Evolutionary conservation across 805 yeast genomes (phyloP), one percentile per base, ranked within the genome.

Genomic region (Yarrowia sp.): DNA sequence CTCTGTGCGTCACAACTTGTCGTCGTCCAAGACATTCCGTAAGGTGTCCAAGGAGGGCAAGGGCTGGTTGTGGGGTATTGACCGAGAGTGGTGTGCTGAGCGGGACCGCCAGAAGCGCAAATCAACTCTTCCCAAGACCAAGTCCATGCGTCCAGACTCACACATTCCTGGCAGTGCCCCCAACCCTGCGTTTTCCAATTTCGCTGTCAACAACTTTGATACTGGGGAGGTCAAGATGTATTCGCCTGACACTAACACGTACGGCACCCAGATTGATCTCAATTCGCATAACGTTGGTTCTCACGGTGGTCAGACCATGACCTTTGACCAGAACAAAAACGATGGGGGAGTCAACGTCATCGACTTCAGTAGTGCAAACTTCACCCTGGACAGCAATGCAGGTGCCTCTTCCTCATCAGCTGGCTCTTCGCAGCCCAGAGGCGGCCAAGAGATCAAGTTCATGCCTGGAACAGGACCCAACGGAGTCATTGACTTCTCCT

Each of bases 61-160:
- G 74, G 97, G 96, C 65, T 92, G 96, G 96, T 77, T 90, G 32
- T 93, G 97, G 96, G 93, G 93, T 3, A 78, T 95, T 41, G 97
- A 95, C 76, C 96, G 91, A 67, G 88, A 85, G 66, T 90, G 87
- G 67, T 84, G 89, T 65, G 86, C 86, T 21, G 97, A 92, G 70
- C 85, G 89, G 75, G 98, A 92, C 72, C 84, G 82, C 67, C 85
- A 82, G 52, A 84, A 89, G 75, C 83, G 85, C 73, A 84, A 83
- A 62, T 72, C 70, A 16, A 35, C 54, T 11, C 32, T 61, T 28
- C 24, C 64, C 17, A 61, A 61, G 32, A 35, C 14, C 43, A 61
- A 33, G 24, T 30, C 49, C 36, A 43, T 43, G 51, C 49, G 51
- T 9, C 28, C 40, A 16, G 51, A 43, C 40, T 30, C 51, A 2